Conservation (phyloP, 306 rosid genomes). For the Cicer chorassanicum region DNA sequence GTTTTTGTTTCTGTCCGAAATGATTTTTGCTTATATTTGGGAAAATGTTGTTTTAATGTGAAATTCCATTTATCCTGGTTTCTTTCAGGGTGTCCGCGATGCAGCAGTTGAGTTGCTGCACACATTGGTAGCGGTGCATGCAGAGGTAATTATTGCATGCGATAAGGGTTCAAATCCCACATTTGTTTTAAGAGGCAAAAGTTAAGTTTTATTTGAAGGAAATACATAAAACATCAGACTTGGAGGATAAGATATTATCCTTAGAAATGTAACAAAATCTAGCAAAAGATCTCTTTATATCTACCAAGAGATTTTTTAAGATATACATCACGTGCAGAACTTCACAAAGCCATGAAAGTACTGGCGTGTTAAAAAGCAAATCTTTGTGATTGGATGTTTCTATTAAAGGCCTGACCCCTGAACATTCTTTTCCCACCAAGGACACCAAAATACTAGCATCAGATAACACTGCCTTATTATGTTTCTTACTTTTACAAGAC, state of each 20-base stretch:
- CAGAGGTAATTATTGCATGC: conserved; percentile 73
- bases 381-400: conserved; percentile 20
- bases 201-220: conserved; percentile 34
- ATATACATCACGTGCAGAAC: conserved; percentile 16
- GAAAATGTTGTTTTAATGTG: conserved; percentile 35
- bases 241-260: conserved; percentile 9
- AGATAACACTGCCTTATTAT: conserved; percentile 22
- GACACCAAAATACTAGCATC: conserved; percentile 15
- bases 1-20: conserved; percentile 23
- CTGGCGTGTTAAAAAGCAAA: conserved; percentile 15
- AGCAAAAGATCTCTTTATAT: background rate
- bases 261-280: conserved; percentile 13
- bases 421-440: conserved; percentile 16
- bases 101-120: conserved; percentile 96
- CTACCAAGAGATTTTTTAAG: conserved; percentile 29
- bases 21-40: conserved; percentile 3
- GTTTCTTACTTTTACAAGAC: conserved; percentile 28
- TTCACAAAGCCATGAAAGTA: conserved; percentile 4
- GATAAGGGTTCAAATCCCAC: conserved; percentile 31
- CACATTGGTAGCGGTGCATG: conserved; percentile 94
- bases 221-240: conserved; percentile 3
- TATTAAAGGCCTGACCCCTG: background rate
- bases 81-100: conserved; percentile 91
- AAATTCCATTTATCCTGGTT: conserved; percentile 32
- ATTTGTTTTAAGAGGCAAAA: conserved; percentile 3